Evolutionary conservation across 129 eudicot species (phyloP).

Genomic region (Helianthus tuberosus): DNA sequence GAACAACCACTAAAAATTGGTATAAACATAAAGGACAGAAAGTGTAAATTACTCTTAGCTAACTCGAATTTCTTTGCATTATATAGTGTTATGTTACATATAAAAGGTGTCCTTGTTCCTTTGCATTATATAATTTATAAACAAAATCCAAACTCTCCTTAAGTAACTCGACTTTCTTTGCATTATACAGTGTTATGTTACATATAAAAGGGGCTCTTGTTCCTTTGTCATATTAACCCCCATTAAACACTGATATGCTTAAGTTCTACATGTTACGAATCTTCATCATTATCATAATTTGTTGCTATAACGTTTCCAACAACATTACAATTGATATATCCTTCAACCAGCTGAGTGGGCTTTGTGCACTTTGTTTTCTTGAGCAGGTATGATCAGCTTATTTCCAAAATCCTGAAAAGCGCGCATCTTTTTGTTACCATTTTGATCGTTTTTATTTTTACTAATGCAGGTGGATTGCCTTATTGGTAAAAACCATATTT

Average conservation of each 20-base stretch:
- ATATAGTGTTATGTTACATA: not conserved
- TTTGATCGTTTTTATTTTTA: not conserved
- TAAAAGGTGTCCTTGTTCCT: no score
- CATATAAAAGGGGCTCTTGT: no score
- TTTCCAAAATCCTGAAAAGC: conserved; percentile 6
- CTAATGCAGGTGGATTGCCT: conserved; percentile 67
- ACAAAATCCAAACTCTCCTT: no score
- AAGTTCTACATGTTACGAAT: not conserved
- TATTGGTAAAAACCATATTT: not conserved
- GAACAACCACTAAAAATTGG: no score
- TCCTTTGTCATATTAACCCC: no score
- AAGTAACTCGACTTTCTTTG: not conserved
- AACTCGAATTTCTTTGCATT: no score
- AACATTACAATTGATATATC: conserved; percentile 66
- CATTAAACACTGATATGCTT: not conserved
- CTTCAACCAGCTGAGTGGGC: conserved; percentile 87
- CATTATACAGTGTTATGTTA: not conserved
- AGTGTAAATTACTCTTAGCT: not conserved
- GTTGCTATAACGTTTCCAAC: conserved; percentile 20
- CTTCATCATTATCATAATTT: not conserved
- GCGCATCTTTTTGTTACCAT: not conserved
- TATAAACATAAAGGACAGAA: no score
- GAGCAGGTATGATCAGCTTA: conserved; percentile 58
- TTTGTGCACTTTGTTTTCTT: conserved; percentile 74
- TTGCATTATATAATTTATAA: no score